phyloP scores from a whole-genome alignment of 225 moss, liverwort and hornwort genomes.

The Pseudoscleropodium purum region DNA sequence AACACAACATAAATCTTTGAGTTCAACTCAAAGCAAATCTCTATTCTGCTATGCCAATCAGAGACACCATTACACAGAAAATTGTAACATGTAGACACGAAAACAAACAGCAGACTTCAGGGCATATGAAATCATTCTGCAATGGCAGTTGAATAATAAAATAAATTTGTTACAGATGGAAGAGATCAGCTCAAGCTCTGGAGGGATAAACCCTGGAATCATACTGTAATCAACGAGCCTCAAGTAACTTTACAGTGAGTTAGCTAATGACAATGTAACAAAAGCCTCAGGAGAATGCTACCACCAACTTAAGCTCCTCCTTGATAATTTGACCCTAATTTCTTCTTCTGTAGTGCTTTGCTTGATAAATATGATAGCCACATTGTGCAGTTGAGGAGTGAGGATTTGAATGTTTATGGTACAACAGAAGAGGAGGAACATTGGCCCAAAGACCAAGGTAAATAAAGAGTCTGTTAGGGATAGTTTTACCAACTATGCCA shows the following conservation, averaged over 20 bases:
- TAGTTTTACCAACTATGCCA: background rate
- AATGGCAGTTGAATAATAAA: slow-evolving; percentile 28
- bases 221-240: background rate
- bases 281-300: background rate
- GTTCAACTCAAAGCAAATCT: background rate
- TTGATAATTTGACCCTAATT: background rate
- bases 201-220: background rate
- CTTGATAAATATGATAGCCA: background rate
- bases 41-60: background rate
- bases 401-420: background rate
- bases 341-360: background rate
- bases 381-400: background rate
- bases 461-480: background rate
- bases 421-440: background rate
- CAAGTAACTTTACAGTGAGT: background rate
- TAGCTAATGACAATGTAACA: background rate
- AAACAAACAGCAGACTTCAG: background rate
- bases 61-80: background rate
- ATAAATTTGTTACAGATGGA: slow-evolving; percentile 1
- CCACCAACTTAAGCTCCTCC: background rate
- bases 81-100: background rate
- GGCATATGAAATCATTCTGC: slow-evolving; percentile 4
- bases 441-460: background rate
- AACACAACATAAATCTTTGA: background rate
- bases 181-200: background rate